Conservation (phyloP, 2,329 filamentous ascomycete genomes). For the Penicillium sp. region DNA sequence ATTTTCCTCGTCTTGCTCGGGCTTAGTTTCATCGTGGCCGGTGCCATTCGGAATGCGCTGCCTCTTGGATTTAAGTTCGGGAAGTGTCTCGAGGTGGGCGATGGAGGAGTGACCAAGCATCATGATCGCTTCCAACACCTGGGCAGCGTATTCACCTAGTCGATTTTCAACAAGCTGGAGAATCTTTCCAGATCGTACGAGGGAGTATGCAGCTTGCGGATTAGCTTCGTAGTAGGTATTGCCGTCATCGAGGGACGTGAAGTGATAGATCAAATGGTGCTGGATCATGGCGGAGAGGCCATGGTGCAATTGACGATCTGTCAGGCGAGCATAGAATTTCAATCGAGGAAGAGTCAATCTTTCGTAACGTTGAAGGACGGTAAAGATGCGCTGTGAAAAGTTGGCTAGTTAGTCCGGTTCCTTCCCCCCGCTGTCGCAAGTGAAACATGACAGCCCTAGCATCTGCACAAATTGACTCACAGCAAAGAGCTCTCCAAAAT, state of each 20-base stretch:
- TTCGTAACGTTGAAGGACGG: constrained; percentile 73
- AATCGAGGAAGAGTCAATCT: constrained; percentile 70
- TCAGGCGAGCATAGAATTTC: constrained; percentile 68
- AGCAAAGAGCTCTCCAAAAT: constrained; percentile 86
- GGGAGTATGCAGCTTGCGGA: constrained; percentile 72
- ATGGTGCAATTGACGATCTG: constrained; percentile 72
- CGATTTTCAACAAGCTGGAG: constrained; percentile 70
- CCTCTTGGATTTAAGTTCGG: constrained; percentile 31
- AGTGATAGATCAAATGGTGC: constrained; percentile 78
- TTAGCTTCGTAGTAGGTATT: constrained; percentile 82
- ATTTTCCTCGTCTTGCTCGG: constrained; percentile 24
- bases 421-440: constrained; percentile 5
- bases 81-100: constrained; percentile 44
- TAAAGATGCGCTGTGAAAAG: constrained; percentile 71
- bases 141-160: constrained; percentile 71
- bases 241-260: constrained; percentile 60
- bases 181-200: constrained; percentile 79
- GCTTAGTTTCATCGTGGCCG: constrained; percentile 23
- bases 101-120: constrained; percentile 70
- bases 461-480: constrained; percentile 55
- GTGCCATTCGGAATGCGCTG: constrained; percentile 25
- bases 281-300: constrained; percentile 83
- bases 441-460: background rate
- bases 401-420: constrained; percentile 9
- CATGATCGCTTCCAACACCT: constrained; percentile 72